A percentile compares a stretch with the other conserved stretches of the same genome.
phyloP scores from a whole-genome alignment of 148 eudicot genomes.

The Fagopyrum esculentum region DNA sequence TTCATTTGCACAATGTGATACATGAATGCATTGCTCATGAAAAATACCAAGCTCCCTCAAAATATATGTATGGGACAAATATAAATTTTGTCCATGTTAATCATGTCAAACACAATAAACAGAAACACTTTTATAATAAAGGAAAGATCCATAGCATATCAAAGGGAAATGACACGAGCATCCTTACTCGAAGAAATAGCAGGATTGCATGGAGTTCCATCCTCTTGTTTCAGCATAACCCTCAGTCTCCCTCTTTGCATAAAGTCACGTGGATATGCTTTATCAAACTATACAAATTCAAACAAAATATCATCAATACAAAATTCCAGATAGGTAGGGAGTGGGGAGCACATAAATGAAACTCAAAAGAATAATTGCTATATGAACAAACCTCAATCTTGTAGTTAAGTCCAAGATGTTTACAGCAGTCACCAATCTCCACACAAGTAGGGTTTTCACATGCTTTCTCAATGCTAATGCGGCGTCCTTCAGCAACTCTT shows the following conservation, averaged over 20 bases:
- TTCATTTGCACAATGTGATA: neutral
- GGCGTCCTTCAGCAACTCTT: constrained; percentile 69
- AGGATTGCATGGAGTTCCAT: constrained; percentile 61
- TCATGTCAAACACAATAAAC: neutral
- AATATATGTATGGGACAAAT: neutral
- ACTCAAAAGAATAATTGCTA: neutral
- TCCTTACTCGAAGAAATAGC: constrained; percentile 65
- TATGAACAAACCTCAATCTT: constrained; percentile 50
- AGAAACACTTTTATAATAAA: neutral
- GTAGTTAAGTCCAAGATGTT: constrained; percentile 49
- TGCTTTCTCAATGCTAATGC: constrained; percentile 59
- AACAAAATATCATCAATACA: constrained; percentile 1
- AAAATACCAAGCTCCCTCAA: neutral
- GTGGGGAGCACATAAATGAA: neutral
- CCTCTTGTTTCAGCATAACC: constrained; percentile 65
- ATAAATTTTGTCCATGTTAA: neutral
- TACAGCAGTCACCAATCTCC: constrained; percentile 74
- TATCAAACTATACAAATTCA: constrained; percentile 37
- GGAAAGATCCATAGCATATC: neutral
- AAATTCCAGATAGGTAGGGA: neutral
- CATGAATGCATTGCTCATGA: neutral
- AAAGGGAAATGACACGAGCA: neutral
- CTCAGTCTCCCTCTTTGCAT: constrained; percentile 88
- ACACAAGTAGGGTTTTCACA: constrained; percentile 69
- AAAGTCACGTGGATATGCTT: constrained; percentile 88